Evolutionary conservation across 345 rosid species (phyloP).

Genomic region (Gossypium sturtianum): DNA sequence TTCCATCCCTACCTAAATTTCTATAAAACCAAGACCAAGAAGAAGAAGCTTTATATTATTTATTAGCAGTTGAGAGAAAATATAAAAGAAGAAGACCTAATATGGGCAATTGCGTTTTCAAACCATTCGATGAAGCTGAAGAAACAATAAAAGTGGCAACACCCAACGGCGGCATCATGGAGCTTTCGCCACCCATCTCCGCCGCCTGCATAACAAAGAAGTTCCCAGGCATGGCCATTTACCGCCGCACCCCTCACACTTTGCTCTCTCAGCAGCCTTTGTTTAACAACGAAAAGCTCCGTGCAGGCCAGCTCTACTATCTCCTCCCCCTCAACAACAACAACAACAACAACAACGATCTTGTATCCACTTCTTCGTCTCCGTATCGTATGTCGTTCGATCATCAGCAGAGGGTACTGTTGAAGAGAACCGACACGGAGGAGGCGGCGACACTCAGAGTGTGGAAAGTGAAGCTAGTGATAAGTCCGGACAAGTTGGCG

Average conservation of each 20-base stretch:
- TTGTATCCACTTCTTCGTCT: slow-evolving; percentile 2
- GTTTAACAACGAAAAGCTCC: slow-evolving; percentile 54
- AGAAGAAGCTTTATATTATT: not conserved
- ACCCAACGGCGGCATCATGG: slow-evolving; percentile 66
- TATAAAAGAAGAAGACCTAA: not conserved
- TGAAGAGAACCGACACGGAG: slow-evolving; percentile 31
- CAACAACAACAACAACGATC: not conserved
- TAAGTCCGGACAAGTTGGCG: slow-evolving; percentile 65
- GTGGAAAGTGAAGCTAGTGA: slow-evolving; percentile 83
- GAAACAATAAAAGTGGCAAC: slow-evolving; percentile 52
- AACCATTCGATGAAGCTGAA: slow-evolving; percentile 36
- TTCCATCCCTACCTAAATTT: not conserved
- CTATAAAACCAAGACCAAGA: not conserved
- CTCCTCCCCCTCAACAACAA: slow-evolving; percentile 40
- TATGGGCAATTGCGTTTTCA: slow-evolving; percentile 78
- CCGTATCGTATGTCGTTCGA: slow-evolving; percentile 60
- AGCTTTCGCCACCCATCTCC: slow-evolving; percentile 58
- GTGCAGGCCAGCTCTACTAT: slow-evolving; percentile 51
- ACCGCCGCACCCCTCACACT: slow-evolving; percentile 34
- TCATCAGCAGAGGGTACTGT: slow-evolving; percentile 26
- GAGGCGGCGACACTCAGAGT: slow-evolving; percentile 26
- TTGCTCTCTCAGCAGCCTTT: slow-evolving; percentile 41
- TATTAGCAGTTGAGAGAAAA: not conserved
- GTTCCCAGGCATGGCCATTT: slow-evolving; percentile 66
- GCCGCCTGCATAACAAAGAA: slow-evolving; percentile 64